Evolutionary conservation across 2,329 filamentous ascomycete genomes (phyloP), one percentile per base, ranked within the genome.

Genomic region (Allantophomopsis lycopodina): DNA sequence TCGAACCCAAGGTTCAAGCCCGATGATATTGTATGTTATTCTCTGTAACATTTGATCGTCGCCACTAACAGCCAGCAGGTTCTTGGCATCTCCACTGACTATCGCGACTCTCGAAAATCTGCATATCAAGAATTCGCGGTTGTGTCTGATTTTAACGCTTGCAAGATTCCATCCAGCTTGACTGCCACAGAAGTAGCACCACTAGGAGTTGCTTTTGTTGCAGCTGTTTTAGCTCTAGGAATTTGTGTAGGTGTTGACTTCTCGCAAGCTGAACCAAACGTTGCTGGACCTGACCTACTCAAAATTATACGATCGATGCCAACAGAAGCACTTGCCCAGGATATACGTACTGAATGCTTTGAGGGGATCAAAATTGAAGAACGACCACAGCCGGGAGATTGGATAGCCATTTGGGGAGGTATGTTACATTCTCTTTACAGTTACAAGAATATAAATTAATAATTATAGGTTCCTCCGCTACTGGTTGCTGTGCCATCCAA

Each of bases 351-450:
- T 4, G 81, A 86, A 52, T 79, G 76, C 41, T 64, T 82, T n/a
- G 54, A 65, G 0, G 66, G 68, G 1, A 72, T 80, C 5, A 46
- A 53, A 0, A 50, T 60, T 1, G 49, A 55, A 0, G 76, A 83
- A 45, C 61, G 76, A 7, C 69, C 76, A 1, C 61, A 62, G 33
- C 48, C 58, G 0, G 79, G 77, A 0, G 81, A 87, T 43, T 86
- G 79, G 72, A 59, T 87, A 32, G 75, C 73, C 2, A 73, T 87
- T 36, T 87, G 82, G 81, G 82, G 82, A 41, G 82, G 74, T 65
- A 48, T 51, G 62, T 47, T n/a, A 31, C 37, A 16, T 38, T 17
- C 6, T 13, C 10, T 33, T 15, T 32, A 14, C 5, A 14, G 15
- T 15, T 17, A 20, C 5, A 16, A 32, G 3, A 15, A 13, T 15